These are phyloP conservation scores for Anthostomella pinea DNA, from an alignment of 2,329 filamentous ascomycete genomes.

Conservation along the genomic window DNA sequence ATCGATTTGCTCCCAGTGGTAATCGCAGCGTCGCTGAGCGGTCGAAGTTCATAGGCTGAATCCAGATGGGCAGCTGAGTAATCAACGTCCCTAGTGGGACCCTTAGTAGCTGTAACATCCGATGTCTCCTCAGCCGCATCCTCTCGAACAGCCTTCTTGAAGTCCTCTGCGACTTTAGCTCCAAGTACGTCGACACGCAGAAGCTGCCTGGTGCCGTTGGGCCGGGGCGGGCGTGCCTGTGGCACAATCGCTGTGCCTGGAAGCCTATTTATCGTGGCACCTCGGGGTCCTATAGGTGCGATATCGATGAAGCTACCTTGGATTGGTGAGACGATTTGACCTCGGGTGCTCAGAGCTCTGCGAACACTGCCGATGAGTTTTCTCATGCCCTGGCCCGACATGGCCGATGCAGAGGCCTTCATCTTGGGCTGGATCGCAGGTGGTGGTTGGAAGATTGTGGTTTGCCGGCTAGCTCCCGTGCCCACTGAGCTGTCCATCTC, in stretches of 20 bases:
- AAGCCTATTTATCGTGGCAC: constrained; percentile 55
- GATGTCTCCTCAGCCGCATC: constrained; percentile 46
- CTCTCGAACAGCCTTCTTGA: constrained; percentile 70
- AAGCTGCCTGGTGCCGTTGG: constrained; percentile 46
- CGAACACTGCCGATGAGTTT: constrained; percentile 84
- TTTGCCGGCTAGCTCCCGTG: constrained; percentile 48
- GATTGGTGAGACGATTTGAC: constrained; percentile 41
- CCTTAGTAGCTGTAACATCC: constrained; percentile 21
- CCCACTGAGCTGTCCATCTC: constrained; percentile 58
- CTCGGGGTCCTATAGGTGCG: constrained; percentile 47
- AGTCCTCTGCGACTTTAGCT: constrained; percentile 75
- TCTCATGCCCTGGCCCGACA: constrained; percentile 74
- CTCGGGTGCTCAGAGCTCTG: constrained; percentile 68
- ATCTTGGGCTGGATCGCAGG: constrained; percentile 35
- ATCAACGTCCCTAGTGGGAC: constrained; percentile 33
- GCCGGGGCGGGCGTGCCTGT: constrained; percentile 43
- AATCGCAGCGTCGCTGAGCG: constrained; percentile 55
- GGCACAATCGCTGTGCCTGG: constrained; percentile 61
- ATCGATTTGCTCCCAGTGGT: constrained; percentile 87
- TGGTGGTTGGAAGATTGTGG: constrained; percentile 49
- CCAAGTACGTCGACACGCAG: constrained; percentile 78
- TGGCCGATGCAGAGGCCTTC: constrained; percentile 52
- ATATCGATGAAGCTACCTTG: constrained; percentile 49
- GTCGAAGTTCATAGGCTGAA: constrained; percentile 39
- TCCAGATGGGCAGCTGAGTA: constrained; percentile 45